Conservation (phyloP, 257 asterid genomes). For the Solanum microdontum region DNA sequence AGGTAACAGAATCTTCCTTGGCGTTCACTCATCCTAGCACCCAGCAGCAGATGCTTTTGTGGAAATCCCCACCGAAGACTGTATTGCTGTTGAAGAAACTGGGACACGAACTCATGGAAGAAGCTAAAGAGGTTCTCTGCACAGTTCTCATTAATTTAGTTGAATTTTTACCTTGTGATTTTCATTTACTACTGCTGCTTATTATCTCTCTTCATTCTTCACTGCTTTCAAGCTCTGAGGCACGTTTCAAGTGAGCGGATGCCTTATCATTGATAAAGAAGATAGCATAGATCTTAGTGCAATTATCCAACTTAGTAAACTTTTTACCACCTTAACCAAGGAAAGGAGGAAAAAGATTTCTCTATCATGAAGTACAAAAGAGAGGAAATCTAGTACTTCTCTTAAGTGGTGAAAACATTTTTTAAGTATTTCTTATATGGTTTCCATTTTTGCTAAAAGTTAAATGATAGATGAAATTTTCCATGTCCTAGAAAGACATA, state of each 20-base stretch:
- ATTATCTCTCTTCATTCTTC: not conserved
- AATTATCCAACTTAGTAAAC: not conserved
- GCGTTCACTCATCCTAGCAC: conserved; percentile 99
- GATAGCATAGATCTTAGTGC: not conserved
- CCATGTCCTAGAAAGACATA: not conserved
- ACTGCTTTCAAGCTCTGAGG: not conserved
- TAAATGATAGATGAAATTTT: not conserved
- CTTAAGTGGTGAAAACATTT: not conserved
- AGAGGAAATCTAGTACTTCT: not conserved
- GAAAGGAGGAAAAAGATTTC: not conserved
- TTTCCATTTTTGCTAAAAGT: not conserved
- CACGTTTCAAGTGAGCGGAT: not conserved
- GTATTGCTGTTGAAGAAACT: conserved; percentile 79
- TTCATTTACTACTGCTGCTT: not conserved
- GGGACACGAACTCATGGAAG: conserved; percentile 88
- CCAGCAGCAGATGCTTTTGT: conserved; percentile 99
- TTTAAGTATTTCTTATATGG: not conserved
- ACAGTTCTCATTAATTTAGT: not conserved
- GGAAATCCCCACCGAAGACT: conserved; percentile 96
- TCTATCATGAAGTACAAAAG: not conserved
- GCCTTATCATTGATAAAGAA: not conserved
- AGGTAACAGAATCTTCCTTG: conserved; percentile 93
- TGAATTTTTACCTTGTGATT: not conserved
- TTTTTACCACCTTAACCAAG: not conserved
- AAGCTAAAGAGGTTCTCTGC: conserved; percentile 80